Evolutionary conservation across 441 rosid species (phyloP), one percentile per base, ranked within the genome.

Genomic region (Populus hybrid): DNA sequence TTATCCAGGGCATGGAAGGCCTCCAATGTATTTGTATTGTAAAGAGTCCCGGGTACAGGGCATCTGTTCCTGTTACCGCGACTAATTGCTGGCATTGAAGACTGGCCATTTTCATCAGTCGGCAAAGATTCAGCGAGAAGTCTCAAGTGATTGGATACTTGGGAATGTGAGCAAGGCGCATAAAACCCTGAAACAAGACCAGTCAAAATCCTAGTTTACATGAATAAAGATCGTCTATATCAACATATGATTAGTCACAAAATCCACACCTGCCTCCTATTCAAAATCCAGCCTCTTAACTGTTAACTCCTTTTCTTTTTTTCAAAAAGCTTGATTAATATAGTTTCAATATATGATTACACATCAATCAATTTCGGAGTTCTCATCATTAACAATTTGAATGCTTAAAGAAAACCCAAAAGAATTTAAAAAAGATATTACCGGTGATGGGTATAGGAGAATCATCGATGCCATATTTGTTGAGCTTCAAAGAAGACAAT

Each of bases 141-240:
- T 35, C 89, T 88, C 76, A 95, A 81, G 85, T 83, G 90, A 80
- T 91, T 95, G 2, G 97, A 90, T 63, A 92, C 89, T 81, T 88
- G 95, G 50, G 87, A 78, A 84, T 94, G 93, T n/a, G 97, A 88
- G 81, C 98, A 92, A n/a, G 98, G 97, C 12, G 94, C 98, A 80
- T 78, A 91, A 85, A 90, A 95, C 83, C 98, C 99, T 95, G 87
- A 76, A 88, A 78, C 2, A 5, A 71, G 10, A 70, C 26, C 32
- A 36, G n/a, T 21, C 10, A 24, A 65, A 26, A 66, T 23, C 0
- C 68, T 57, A 69, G 67, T 26, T 65, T 14, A n/a, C n/a, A 28
- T 4, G n/a, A 12, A 9, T 67, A 10, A 5, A 34, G 14, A 68
- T 14, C 30, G 8, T 32, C 40, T 16, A 8, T 67, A 67, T 5